phyloP scores from a whole-genome alignment of 1,139 yeast genomes.

The Geotrichum carabidarum region DNA sequence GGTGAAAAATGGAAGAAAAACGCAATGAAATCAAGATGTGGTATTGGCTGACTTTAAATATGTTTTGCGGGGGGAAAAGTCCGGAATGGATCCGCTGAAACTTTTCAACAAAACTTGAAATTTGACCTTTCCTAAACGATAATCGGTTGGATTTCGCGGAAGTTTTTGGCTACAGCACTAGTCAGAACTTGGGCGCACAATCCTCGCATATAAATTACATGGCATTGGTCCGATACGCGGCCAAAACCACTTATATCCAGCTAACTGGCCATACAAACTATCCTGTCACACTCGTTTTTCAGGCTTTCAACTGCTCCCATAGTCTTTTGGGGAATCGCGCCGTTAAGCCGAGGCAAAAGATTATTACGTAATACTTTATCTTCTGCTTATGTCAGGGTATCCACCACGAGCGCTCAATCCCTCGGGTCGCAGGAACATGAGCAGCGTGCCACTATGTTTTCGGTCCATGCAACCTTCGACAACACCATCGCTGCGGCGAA shows the following conservation, averaged over 20 bases:
- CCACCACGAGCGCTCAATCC: conserved; percentile 7
- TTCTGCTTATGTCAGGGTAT: conserved; percentile 8
- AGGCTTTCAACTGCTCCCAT: too few relatives aligned
- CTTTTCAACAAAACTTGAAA: neutral
- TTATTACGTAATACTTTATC: neutral
- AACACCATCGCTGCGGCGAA: conserved; percentile 10
- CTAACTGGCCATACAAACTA: too few relatives aligned
- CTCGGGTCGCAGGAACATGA: conserved; percentile 5
- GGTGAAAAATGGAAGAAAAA: neutral
- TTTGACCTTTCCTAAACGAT: neutral
- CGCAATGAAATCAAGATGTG: neutral
- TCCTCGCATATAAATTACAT: too few relatives aligned
- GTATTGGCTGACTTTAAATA: neutral
- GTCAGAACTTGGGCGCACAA: too few relatives aligned
- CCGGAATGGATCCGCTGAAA: neutral
- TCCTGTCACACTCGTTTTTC: too few relatives aligned
- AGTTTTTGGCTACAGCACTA: neutral
- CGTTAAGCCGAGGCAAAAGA: neutral
- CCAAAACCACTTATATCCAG: too few relatives aligned
- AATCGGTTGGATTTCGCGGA: neutral
- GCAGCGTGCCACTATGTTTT: neutral
- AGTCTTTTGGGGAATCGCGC: neutral
- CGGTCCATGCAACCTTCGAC: conserved; percentile 11
- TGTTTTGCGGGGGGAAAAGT: conserved; percentile 5
- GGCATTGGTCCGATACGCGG: too few relatives aligned